Evolutionary conservation across 805 yeast genomes (phyloP).

Genomic region (Yamadazyma tumulicola): DNA sequence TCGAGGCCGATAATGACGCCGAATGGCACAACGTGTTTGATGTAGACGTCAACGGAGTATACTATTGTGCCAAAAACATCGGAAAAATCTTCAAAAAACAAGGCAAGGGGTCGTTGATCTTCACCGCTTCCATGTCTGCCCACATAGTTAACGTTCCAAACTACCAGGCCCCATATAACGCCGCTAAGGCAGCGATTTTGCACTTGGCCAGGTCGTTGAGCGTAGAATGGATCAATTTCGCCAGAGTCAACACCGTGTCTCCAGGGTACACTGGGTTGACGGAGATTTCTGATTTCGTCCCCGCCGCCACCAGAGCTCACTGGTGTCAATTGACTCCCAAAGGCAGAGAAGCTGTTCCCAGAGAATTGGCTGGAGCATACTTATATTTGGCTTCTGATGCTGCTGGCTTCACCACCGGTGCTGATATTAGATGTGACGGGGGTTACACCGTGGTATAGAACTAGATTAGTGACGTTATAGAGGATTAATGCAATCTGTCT

Average conservation of each 20-base stretch:
- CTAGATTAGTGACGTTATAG: background rate
- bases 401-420: conserved; percentile 73
- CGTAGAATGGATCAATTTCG: conserved; percentile 81
- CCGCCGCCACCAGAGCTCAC: conserved; percentile 29
- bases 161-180: conserved; percentile 80
- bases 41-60: conserved; percentile 76
- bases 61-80: conserved; percentile 70
- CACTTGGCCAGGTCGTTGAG: conserved; percentile 78
- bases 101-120: conserved; percentile 72
- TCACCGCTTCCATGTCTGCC: conserved; percentile 89
- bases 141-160: conserved; percentile 86
- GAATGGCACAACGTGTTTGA: conserved; percentile 73
- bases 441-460: conserved; percentile 56
- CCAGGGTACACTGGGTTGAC: conserved; percentile 81
- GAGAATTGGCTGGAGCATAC: conserved; percentile 77
- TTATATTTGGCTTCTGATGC: conserved; percentile 79
- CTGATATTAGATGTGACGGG: conserved; percentile 77
- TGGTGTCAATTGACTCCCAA: conserved; percentile 54
- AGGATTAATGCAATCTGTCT: too few relatives aligned
- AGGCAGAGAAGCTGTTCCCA: conserved; percentile 73
- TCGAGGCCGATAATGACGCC: conserved; percentile 43
- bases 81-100: conserved; percentile 73
- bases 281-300: conserved; percentile 50
- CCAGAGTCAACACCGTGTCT: conserved; percentile 77
- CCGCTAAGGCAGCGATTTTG: conserved; percentile 79